Conservation (phyloP, 768 basidiomycete genomes). For the Russula ochroleuca region DNA sequence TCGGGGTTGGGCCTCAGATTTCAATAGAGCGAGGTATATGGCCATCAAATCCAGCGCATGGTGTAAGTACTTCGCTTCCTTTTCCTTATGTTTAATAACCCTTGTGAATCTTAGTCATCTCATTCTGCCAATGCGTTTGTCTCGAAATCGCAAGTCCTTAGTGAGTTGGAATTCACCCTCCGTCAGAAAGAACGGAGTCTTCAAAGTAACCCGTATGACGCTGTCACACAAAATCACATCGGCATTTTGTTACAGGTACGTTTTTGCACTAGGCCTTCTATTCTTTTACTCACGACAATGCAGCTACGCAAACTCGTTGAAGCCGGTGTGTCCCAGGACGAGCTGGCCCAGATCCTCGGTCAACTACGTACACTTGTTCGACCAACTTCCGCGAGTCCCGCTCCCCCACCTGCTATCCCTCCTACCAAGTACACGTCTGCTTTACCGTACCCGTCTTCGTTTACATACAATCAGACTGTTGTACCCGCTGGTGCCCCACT, state of each 20-base stretch:
- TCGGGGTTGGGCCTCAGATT: conserved; percentile 73
- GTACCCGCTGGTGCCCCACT: conserved; percentile 29
- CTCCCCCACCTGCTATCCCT: conserved; percentile 19
- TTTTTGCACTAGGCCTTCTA: background rate
- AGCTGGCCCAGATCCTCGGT: conserved; percentile 67
- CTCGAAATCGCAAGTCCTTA: conserved; percentile 73
- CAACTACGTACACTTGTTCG: conserved; percentile 65
- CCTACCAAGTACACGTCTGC: conserved; percentile 24
- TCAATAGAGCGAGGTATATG: conserved; percentile 83
- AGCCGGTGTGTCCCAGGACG: conserved; percentile 73
- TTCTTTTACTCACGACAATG: conserved; percentile 21
- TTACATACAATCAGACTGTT: conserved; percentile 33
- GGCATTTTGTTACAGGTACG: conserved; percentile 77
- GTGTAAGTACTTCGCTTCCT: conserved; percentile 36
- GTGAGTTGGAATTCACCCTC: conserved; percentile 77
- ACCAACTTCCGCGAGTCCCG: conserved; percentile 27
- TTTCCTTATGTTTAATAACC: background rate
- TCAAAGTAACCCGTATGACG: conserved; percentile 71
- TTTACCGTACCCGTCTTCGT: conserved; percentile 27
- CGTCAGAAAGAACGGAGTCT: conserved; percentile 73
- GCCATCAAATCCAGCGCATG: conserved; percentile 44
- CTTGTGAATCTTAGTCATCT: conserved; percentile 23
- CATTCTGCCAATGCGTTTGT: conserved; percentile 46
- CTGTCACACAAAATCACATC: conserved; percentile 63
- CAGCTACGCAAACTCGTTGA: conserved; percentile 72